phyloP scores from a whole-genome alignment of 2,329 filamentous ascomycete genomes.

The Mollisiaceae sp. region DNA sequence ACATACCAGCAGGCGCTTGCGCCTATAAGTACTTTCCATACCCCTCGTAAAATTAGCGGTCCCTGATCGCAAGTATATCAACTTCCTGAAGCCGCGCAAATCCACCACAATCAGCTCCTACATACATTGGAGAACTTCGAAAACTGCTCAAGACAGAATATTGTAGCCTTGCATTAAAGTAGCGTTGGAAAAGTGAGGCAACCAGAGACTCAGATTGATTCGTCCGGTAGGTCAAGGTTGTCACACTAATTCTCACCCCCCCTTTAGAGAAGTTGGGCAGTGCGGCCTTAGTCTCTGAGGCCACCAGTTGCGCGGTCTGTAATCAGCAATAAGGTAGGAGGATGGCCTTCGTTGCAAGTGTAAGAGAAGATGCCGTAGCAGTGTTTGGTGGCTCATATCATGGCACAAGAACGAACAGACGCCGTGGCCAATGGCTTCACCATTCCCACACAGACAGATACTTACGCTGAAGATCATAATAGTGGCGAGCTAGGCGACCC shows the following conservation, averaged over 20 bases:
- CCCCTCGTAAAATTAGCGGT: neutral
- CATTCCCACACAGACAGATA: neutral
- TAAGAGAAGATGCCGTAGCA: neutral
- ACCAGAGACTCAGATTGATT: neutral
- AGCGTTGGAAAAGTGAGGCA: neutral
- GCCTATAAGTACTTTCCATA: neutral
- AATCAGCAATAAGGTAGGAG: neutral
- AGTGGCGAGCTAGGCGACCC: neutral
- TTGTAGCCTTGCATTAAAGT: constrained; percentile 4
- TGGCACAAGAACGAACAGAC: neutral
- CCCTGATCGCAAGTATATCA: neutral
- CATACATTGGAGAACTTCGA: too few relatives aligned
- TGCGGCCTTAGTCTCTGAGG: neutral
- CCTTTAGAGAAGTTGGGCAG: neutral
- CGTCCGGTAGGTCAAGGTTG: neutral
- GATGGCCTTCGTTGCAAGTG: neutral
- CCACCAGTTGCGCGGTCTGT: neutral
- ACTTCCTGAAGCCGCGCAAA: neutral
- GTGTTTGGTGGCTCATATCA: neutral
- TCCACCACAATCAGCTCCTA: neutral
- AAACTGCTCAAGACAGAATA: too few relatives aligned
- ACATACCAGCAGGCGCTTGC: neutral
- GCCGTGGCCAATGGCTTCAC: neutral
- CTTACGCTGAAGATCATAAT: neutral
- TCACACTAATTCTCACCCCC: constrained; percentile 1